A percentile compares a stretch with the other conserved stretches of the same genome.
phyloP scores from a whole-genome alignment of 148 eudicot species.

The Vaccinium vitisidaea region DNA sequence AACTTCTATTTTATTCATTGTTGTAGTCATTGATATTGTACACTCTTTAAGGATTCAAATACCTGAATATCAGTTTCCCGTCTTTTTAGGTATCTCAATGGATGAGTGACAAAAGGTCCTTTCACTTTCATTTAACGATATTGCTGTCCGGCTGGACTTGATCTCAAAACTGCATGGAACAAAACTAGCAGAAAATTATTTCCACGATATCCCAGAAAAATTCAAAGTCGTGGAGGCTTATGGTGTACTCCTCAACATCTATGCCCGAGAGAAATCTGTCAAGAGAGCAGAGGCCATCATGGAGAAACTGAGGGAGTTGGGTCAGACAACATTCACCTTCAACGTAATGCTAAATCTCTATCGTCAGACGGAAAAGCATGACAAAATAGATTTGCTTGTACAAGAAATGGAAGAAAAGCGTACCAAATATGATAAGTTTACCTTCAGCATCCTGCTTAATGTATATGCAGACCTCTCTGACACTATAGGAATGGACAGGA shows the following conservation, averaged over 20 bases:
- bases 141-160: conserved; percentile 42
- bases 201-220: conserved; percentile 27
- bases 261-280: conserved; percentile 28
- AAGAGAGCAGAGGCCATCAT: conserved; percentile 46
- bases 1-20: not conserved
- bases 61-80: conserved; percentile 4
- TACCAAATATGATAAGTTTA: conserved; percentile 24
- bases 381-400: conserved; percentile 27
- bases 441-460: conserved; percentile 29
- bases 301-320: conserved; percentile 36
- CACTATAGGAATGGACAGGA: conserved; percentile 24
- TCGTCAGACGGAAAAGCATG: conserved; percentile 19
- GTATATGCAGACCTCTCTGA: conserved; percentile 27
- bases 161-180: conserved; percentile 41
- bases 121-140: conserved; percentile 23
- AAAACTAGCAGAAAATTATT: conserved; percentile 36
- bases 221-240: conserved; percentile 25
- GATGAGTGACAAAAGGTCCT: conserved; percentile 40
- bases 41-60: not conserved
- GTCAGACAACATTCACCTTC: conserved; percentile 15
- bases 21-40: not conserved
- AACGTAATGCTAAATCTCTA: conserved; percentile 39
- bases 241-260: conserved; percentile 39
- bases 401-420: conserved; percentile 34
- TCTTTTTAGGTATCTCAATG: conserved; percentile 41